These are phyloP conservation scores for Xylaria sp. DNA, from an alignment of 495 filamentous ascomycete genomes.

Conservation along the genomic window DNA sequence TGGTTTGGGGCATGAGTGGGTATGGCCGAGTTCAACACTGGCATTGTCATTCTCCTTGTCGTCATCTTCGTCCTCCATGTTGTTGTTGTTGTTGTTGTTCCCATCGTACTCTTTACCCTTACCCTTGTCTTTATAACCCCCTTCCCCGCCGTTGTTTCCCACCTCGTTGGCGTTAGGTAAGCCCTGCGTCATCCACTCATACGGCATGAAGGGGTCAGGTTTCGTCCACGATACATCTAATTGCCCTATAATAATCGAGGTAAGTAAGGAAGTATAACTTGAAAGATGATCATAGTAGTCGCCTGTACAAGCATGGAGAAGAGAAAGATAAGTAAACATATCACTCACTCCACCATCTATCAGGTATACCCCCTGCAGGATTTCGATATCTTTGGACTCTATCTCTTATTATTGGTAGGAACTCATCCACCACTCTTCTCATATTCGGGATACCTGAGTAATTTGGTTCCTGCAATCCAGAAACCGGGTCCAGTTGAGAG, in stretches of 20 bases:
- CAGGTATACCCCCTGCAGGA: background rate
- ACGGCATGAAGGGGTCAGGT: slow-evolving; percentile 12
- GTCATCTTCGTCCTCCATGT: background rate
- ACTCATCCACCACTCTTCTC: background rate
- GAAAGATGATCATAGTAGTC: background rate
- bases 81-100: background rate
- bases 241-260: background rate
- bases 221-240: slow-evolving; percentile 17
- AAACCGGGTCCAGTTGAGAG: background rate
- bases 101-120: background rate
- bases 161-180: background rate
- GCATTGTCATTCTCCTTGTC: background rate
- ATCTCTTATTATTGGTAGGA: background rate
- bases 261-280: background rate
- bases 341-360: slow-evolving; percentile 13
- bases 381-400: background rate
- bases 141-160: background rate
- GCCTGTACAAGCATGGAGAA: background rate
- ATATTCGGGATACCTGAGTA: background rate
- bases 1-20: background rate
- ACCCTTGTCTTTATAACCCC: background rate
- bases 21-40: background rate
- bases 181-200: slow-evolving; percentile 8
- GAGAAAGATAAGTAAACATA: background rate
- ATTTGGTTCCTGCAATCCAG: background rate